Evolutionary conservation across 2,329 filamentous ascomycete genomes (phyloP).

Genomic region (Arthrobotrys sinensis): DNA sequence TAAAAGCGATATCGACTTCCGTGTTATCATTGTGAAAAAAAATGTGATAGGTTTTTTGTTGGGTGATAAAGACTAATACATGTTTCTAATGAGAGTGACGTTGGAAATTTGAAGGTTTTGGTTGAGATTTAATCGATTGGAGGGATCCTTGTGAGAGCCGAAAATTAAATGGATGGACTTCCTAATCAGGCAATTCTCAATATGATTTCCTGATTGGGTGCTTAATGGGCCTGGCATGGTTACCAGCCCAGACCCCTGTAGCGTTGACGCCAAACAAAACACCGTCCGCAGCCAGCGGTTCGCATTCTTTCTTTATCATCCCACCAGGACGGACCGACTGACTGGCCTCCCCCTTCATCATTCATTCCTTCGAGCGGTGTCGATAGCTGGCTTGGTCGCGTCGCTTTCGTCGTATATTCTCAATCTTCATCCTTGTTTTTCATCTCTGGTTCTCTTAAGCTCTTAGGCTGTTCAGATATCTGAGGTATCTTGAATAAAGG

Average conservation of each 20-base stretch:
- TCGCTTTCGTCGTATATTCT: constrained; percentile 10
- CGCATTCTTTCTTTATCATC: constrained; percentile 9
- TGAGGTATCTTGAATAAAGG: background rate
- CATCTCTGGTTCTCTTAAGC: background rate
- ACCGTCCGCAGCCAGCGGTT: constrained; percentile 4
- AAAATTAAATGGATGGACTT: constrained; percentile 27
- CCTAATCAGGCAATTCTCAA: constrained; percentile 31
- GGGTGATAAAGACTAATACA: background rate
- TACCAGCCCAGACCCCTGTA: constrained; percentile 23
- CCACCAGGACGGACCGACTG: background rate
- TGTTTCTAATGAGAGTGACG: background rate
- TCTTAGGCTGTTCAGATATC: background rate
- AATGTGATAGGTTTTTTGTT: background rate
- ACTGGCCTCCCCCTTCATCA: background rate
- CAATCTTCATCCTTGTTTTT: background rate
- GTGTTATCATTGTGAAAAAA: constrained; percentile 39
- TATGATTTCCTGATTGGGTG: constrained; percentile 30
- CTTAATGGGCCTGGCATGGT: constrained; percentile 33
- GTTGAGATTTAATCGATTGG: background rate
- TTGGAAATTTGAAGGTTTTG: constrained; percentile 8
- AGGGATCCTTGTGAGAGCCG: background rate
- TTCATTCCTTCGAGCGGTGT: background rate
- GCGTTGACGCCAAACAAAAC: constrained; percentile 42
- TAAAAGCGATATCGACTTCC: constrained; percentile 45
- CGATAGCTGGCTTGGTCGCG: background rate